Evolutionary conservation across 2,329 filamentous ascomycete species (phyloP), one percentile per base, ranked within the genome.

Genomic region (Hymenoscyphus fructigenus): DNA sequence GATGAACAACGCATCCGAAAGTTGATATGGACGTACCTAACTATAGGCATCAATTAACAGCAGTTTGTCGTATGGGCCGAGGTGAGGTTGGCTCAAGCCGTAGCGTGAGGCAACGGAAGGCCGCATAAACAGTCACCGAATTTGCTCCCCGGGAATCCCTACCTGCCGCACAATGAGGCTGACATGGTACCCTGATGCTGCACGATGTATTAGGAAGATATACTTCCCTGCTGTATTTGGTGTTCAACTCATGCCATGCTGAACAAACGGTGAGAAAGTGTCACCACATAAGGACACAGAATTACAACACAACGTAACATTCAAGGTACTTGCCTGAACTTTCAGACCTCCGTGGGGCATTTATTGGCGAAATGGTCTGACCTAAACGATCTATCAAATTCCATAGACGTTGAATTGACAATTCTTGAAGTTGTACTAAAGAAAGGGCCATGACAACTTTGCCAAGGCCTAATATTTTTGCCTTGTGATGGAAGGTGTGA

Each of bases 291-390:
- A 32, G 15, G 14, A 34, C 32, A 36, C 28, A 36, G 28, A 57
- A 36, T 57, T 57, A 20, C 55, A 57, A 57, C 36, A 47, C 38
- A 41, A 29, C 36, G 58, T 60, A 44, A 29, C 58, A 44, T 44
- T 10, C 41, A 6, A 47, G 41, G 36, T 3, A 7, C 23, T 41
- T 47, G 20, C 10, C 41, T 44, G 34, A 47, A 20, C 28, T 41
- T 60, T 44, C 9, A 20, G 28, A 26, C 34, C 41, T 38, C 10
- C 6, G 9, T 20, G 60, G 34, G 29, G 32, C 15, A 28, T 36
- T 20, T 50, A 63, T 55, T 47, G 56, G n/a, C 26, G 38, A 17
- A 29, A 44, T 29, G 17, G 23, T 29, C 41, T 44, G 58, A 41
- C 28, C 34, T 5, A 29, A 20, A 26, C 20, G 34, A 60, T 29